phyloP scores from a whole-genome alignment of 306 rosid genomes.

The Rosa persica region DNA sequence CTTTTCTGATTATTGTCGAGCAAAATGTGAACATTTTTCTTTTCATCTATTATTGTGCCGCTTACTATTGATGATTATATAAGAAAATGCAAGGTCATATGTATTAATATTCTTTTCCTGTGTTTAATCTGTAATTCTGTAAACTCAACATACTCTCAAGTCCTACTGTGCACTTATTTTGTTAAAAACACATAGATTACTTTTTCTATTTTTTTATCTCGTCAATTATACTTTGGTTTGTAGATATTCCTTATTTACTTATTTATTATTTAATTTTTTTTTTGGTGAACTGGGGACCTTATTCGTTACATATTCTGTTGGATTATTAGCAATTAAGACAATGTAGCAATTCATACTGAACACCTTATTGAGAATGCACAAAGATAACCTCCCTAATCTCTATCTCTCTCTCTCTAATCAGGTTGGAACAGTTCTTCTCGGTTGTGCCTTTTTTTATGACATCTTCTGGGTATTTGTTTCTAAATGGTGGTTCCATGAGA shows the following conservation, averaged over 20 bases:
- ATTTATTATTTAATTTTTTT: not conserved
- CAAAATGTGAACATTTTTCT: not conserved
- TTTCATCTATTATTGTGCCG: not conserved
- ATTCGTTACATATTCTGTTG: not conserved
- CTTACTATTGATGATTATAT: not conserved
- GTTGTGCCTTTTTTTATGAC: conserved; percentile 93
- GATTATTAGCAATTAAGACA: not conserved
- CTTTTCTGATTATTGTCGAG: conserved; percentile 7
- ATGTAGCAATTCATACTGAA: conserved; percentile 9
- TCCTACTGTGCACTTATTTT: not conserved
- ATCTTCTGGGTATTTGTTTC: conserved; percentile 98
- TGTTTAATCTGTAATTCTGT: not conserved
- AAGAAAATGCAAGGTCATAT: not conserved
- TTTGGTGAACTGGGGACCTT: not conserved
- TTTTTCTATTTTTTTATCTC: too few relatives aligned
- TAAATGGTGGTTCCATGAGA: conserved; percentile 95
- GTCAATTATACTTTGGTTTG: not conserved
- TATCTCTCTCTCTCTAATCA: conserved; percentile 32
- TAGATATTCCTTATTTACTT: not conserved
- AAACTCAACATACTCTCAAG: not conserved
- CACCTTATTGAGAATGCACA: not conserved
- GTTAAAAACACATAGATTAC: not conserved
- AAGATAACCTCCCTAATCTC: conserved; percentile 2
- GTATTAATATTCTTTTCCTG: not conserved
- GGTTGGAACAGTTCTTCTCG: conserved; percentile 98